These are phyloP conservation scores for Codiaeum variegatum DNA, from an alignment of 441 rosid genomes.

Conservation along the genomic window DNA sequence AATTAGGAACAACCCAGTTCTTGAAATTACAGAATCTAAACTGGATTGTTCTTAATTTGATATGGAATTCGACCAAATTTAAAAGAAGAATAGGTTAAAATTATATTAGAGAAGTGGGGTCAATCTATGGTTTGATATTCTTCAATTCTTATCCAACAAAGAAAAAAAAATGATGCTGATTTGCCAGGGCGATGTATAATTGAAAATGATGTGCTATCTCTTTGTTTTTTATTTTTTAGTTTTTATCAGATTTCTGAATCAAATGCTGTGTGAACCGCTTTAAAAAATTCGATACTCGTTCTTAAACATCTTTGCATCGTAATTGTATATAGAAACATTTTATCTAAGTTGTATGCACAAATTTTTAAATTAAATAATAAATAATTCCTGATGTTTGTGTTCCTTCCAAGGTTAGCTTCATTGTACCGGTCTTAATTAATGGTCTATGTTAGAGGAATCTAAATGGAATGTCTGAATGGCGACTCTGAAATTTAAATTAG, in stretches of 20 bases:
- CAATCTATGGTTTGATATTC: conserved; percentile 18
- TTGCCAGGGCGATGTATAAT: conserved; percentile 13
- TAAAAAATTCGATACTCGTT: too few relatives aligned
- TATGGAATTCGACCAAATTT: neutral
- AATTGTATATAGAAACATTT: too few relatives aligned
- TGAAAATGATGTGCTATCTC: conserved; percentile 19
- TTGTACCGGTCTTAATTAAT: too few relatives aligned
- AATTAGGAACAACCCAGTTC: conserved; percentile 28
- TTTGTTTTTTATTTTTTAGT: neutral
- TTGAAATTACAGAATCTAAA: conserved; percentile 15
- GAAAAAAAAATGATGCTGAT: neutral
- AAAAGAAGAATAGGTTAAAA: neutral
- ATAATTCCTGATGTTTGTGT: too few relatives aligned
- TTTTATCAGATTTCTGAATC: neutral
- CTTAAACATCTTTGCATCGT: too few relatives aligned
- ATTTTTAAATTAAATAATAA: too few relatives aligned
- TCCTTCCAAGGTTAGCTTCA: too few relatives aligned
- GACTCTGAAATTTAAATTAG: too few relatives aligned
- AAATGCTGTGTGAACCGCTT: too few relatives aligned
- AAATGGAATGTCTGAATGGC: too few relatives aligned
- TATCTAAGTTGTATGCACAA: too few relatives aligned
- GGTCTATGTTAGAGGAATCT: too few relatives aligned
- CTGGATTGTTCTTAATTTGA: conserved; percentile 15
- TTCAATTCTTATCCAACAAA: conserved; percentile 35
- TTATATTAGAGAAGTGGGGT: conserved; percentile 20